phyloP scores from a whole-genome alignment of 176 grass and related monocot species.

The Cymbopogon citratus region DNA sequence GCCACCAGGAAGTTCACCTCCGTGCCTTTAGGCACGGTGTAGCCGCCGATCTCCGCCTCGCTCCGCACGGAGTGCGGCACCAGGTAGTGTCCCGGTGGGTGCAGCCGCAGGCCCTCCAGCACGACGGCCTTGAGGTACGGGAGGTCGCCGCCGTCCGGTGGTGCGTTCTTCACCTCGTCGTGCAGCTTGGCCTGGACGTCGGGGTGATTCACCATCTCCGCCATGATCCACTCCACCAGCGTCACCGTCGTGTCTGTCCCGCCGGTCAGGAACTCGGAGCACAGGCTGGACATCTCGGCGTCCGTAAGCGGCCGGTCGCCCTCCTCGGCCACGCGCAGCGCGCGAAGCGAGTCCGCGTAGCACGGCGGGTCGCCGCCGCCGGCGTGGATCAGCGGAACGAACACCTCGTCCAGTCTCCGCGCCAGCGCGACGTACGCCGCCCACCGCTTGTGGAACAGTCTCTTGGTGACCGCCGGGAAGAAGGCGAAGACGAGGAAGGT shows the following conservation, averaged over 20 bases:
- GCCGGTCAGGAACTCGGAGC: slow-evolving; percentile 57
- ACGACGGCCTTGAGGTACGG: slow-evolving; percentile 57
- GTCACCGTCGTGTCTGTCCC: slow-evolving; percentile 48
- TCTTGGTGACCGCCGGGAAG: slow-evolving; percentile 47
- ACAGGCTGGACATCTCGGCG: slow-evolving; percentile 36
- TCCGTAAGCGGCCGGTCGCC: slow-evolving; percentile 32
- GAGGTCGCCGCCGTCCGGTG: no score
- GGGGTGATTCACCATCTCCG: slow-evolving; percentile 36
- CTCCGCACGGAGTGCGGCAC: slow-evolving; percentile 34
- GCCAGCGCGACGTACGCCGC: background rate
- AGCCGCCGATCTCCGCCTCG: slow-evolving; percentile 21
- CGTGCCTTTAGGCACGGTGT: slow-evolving; percentile 41
- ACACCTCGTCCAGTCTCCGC: slow-evolving; percentile 26
- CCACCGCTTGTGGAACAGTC: slow-evolving; percentile 35
- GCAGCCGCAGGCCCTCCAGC: slow-evolving; percentile 44
- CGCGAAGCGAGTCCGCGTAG: slow-evolving; percentile 42
- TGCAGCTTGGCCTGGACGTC: slow-evolving; percentile 40
- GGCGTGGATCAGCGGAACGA: slow-evolving; percentile 24
- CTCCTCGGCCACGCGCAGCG: slow-evolving; percentile 25
- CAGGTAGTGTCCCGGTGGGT: slow-evolving; percentile 42
- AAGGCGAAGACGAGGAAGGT: slow-evolving; percentile 38
- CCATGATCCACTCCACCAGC: slow-evolving; percentile 67
- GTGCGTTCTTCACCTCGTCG: slow-evolving; percentile 33
- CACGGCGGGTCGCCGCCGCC: background rate
- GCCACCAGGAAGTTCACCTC: slow-evolving; percentile 34